Conservation (phyloP, 331 rosid genomes). For the Phaseolus coccineus region DNA sequence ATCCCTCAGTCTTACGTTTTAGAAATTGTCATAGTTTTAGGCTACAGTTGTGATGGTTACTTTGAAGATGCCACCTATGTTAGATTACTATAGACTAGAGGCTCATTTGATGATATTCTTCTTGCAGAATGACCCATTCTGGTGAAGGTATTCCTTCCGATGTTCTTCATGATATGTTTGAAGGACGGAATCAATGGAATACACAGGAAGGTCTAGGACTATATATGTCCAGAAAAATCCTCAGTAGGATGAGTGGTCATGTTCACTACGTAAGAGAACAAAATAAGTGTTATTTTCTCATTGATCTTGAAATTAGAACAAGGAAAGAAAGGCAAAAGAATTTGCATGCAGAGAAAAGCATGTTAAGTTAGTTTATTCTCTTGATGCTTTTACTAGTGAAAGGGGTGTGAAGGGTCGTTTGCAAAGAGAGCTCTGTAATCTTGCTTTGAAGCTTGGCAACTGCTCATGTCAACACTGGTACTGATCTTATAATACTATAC, state of each 20-base stretch:
- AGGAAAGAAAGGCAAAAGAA: conserved; percentile 50
- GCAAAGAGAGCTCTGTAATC: conserved; percentile 21
- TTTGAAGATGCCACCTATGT: not conserved
- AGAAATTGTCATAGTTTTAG: not conserved
- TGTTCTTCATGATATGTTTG: conserved; percentile 70
- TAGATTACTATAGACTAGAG: conserved; percentile 22
- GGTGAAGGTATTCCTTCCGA: conserved; percentile 76
- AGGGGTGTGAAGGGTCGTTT: not conserved
- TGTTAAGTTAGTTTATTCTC: conserved; percentile 36
- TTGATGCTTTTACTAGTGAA: conserved; percentile 7
- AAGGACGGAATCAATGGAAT: conserved; percentile 63
- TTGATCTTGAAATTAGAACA: conserved; percentile 63
- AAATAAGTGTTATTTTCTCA: conserved; percentile 66
- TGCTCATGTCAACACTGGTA: not conserved
- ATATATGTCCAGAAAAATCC: conserved; percentile 72
- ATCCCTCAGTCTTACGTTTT: no score
- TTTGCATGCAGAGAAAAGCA: conserved; percentile 45
- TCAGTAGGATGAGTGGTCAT: conserved; percentile 71
- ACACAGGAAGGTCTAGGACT: conserved; percentile 81
- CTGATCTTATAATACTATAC: not conserved
- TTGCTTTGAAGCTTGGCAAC: conserved; percentile 32
- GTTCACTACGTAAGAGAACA: conserved; percentile 70
- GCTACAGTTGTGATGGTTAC: conserved; percentile 3
- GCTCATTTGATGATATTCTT: conserved; percentile 34
- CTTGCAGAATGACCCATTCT: conserved; percentile 74